Percentiles rank a stretch among this genome's conserved stretches.
phyloP scores from a whole-genome alignment of 768 basidiomycete genomes.

The Leccinum longicurvipes region DNA sequence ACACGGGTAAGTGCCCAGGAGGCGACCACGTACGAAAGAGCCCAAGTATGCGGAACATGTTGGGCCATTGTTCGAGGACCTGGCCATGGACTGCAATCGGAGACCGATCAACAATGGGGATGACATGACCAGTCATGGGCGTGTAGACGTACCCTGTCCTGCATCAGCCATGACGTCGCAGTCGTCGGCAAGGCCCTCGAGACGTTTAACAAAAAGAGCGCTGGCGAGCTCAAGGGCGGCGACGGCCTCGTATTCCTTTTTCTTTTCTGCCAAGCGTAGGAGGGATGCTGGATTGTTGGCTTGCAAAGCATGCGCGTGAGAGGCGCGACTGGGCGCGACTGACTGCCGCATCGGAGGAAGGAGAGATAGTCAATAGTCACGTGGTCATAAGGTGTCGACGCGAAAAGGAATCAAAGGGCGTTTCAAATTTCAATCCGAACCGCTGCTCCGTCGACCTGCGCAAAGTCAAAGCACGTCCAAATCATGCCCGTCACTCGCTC shows the following conservation, averaged over 20 bases:
- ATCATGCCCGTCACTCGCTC: slow-evolving; percentile 31
- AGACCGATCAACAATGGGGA: neutral
- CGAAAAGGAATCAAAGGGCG: slow-evolving; percentile 8
- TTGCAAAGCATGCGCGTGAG: slow-evolving; percentile 42
- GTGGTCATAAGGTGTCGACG: slow-evolving; percentile 10
- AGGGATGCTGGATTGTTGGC: slow-evolving; percentile 45
- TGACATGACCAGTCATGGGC: neutral
- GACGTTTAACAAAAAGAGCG: slow-evolving; percentile 59
- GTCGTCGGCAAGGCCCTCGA: slow-evolving; percentile 67
- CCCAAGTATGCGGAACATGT: slow-evolving; percentile 75
- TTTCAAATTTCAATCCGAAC: neutral
- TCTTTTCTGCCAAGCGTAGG: slow-evolving; percentile 68
- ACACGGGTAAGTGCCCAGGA: neutral
- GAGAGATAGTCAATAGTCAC: slow-evolving; percentile 7
- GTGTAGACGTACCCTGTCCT: slow-evolving; percentile 50
- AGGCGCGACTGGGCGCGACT: slow-evolving; percentile 46
- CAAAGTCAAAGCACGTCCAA: neutral
- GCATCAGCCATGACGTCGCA: slow-evolving; percentile 77
- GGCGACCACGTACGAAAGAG: slow-evolving; percentile 54
- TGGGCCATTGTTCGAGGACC: slow-evolving; percentile 77
- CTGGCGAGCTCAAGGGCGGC: slow-evolving; percentile 67
- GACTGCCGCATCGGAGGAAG: slow-evolving; percentile 50
- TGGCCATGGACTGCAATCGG: slow-evolving; percentile 62
- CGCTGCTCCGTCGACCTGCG: neutral
- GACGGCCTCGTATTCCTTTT: slow-evolving; percentile 77